phyloP scores from a whole-genome alignment of 345 rosid species.

The Hirschfeldia incana region DNA sequence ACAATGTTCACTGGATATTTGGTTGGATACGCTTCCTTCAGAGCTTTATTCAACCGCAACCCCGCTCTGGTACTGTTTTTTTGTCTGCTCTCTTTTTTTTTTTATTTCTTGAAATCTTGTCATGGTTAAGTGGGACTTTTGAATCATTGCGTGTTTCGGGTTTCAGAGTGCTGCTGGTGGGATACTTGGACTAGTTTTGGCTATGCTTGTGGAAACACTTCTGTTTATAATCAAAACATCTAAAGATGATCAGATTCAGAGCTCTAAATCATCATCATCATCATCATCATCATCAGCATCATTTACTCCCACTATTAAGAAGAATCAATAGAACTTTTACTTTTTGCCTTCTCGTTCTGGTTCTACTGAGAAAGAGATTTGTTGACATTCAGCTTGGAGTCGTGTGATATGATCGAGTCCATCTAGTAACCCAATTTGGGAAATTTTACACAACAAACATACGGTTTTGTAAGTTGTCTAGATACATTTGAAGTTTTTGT shows the following conservation, averaged over 20 bases:
- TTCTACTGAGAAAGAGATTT: not conserved
- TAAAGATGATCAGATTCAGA: constrained; percentile 43
- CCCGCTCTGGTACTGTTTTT: constrained; percentile 58
- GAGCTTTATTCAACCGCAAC: constrained; percentile 78
- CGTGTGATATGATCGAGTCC: not conserved
- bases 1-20: constrained; percentile 96
- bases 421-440: not conserved
- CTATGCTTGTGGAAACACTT: constrained; percentile 91
- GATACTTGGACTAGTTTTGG: constrained; percentile 79
- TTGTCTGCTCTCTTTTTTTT: not conserved
- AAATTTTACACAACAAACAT: constrained; percentile 5
- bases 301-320: constrained; percentile 54
- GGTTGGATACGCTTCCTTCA: constrained; percentile 75
- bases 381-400: constrained; percentile 4
- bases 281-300: not conserved
- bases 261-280: constrained; percentile 19
- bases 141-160: not conserved
- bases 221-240: constrained; percentile 80
- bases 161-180: constrained; percentile 94
- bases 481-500: not conserved
- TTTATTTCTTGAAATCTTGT: not conserved
- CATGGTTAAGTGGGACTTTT: not conserved
- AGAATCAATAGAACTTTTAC: constrained; percentile 54
- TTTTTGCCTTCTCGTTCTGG: not conserved
- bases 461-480: not conserved